Conservation (phyloP, 345 rosid genomes). For the Citrus sinensis region DVS_A1.0 CM039162.1:30026501-30027000, state of each 20-base stretch:
- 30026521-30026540: conserved; percentile 91
- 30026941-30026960: background rate
- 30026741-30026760: conserved; percentile 42
- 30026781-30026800: conserved; percentile 18
- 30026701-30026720: conserved; percentile 30
- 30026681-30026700: conserved; percentile 69
- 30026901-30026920: background rate
- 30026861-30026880: background rate
- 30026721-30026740: conserved; percentile 33
- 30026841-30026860: background rate
- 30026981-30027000: background rate
- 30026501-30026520: conserved; percentile 91
- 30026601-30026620: conserved; percentile 65
- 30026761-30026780: conserved; percentile 24
- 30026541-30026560: conserved; percentile 68
- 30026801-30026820: conserved; percentile 22
- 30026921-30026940: background rate
- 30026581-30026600: conserved; percentile 43
- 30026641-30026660: conserved; percentile 76
- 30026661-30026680: conserved; percentile 30
- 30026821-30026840: conserved; percentile 22
- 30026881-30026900: background rate
- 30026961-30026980: background rate
- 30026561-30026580: conserved; percentile 71
- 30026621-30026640: conserved; percentile 83